Evolutionary conservation across 352 stramenopile species (phyloP).

Genomic region (Phytophthora melonis): DNA sequence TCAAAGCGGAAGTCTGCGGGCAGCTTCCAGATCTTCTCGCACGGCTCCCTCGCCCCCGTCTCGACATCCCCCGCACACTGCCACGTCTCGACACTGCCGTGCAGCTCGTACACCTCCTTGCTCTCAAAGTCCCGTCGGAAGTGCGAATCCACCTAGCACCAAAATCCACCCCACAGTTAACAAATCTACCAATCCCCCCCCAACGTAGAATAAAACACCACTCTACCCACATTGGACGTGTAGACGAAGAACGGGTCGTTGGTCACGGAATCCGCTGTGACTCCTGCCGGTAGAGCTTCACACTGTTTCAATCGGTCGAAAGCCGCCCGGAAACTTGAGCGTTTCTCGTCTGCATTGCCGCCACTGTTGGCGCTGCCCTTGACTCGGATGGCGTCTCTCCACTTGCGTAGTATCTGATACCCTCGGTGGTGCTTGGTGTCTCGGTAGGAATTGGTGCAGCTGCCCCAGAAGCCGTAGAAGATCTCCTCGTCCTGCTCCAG

Average conservation of each 20-base stretch:
- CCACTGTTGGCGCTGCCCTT: constrained; percentile 31
- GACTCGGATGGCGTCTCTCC: constrained; percentile 44
- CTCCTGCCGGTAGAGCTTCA: constrained; percentile 39
- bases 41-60: constrained; percentile 44
- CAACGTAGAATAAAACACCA: neutral
- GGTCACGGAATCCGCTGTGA: constrained; percentile 43
- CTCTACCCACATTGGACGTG: constrained; percentile 89
- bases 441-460: constrained; percentile 89
- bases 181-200: neutral
- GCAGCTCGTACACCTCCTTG: constrained; percentile 89
- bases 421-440: constrained; percentile 81
- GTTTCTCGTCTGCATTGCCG: constrained; percentile 22
- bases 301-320: constrained; percentile 51
- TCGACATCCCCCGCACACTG: constrained; percentile 72
- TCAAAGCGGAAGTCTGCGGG: constrained; percentile 63
- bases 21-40: constrained; percentile 66
- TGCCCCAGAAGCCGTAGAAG: constrained; percentile 95
- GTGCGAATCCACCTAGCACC: constrained; percentile 83
- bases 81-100: constrained; percentile 88
- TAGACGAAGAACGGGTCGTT: constrained; percentile 91
- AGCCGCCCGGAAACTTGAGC: constrained; percentile 41
- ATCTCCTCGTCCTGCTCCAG: constrained; percentile 78
- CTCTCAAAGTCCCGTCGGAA: constrained; percentile 79
- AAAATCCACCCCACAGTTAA: neutral
- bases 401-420: constrained; percentile 73